These are phyloP conservation scores for Crithidia expoeki DNA, from an alignment of 208 protist genomes.

Conservation along the genomic window DNA sequence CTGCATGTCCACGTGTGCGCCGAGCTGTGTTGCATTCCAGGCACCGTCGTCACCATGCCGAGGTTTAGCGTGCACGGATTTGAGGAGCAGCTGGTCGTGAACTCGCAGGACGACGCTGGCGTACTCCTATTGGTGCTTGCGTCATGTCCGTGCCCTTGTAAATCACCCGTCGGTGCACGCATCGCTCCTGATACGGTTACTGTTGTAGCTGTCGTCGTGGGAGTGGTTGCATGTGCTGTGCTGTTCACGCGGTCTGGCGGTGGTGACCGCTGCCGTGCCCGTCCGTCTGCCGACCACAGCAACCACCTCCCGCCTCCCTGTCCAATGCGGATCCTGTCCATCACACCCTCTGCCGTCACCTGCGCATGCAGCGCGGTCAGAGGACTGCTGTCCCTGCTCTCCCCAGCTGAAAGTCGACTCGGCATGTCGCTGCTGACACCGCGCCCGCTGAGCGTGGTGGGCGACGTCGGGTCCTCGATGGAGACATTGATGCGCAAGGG, in stretches of 20 bases:
- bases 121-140: too few relatives aligned
- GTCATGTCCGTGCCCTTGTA: too few relatives aligned
- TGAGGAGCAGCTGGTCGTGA: background rate
- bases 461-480: conserved; percentile 18
- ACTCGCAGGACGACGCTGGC: background rate
- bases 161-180: background rate
- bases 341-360: conserved; percentile 8
- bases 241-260: conserved; percentile 1
- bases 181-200: background rate
- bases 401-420: conserved; percentile 3
- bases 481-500: conserved; percentile 21
- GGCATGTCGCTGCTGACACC: background rate
- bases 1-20: too few relatives aligned
- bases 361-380: background rate
- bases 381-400: background rate
- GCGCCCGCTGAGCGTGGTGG: background rate
- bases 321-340: conserved; percentile 13
- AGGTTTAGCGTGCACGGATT: background rate
- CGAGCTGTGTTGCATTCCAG: background rate
- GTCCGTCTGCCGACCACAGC: conserved; percentile 1
- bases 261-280: background rate
- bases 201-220: background rate
- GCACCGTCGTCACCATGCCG: background rate
- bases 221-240: background rate
- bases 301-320: conserved; percentile 9